Evolutionary conservation across 192 early-diverging fungal species (phyloP), one percentile per base, ranked within the genome.

Genomic region (Linderina pennispora): DNA sequence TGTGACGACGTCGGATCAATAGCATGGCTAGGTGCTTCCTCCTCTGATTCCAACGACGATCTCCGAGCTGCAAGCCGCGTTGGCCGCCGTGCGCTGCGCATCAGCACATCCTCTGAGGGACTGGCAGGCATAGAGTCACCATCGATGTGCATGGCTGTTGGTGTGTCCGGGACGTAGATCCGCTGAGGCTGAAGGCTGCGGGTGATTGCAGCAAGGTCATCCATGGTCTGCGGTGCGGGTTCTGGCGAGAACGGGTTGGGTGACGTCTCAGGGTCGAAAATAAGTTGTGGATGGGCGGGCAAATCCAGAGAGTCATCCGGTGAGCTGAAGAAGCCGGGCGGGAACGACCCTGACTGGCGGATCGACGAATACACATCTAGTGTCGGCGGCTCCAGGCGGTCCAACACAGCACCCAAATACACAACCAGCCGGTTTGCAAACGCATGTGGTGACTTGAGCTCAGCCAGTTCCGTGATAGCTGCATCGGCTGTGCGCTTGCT

Each of bases 1-100:
- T 50, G 62, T n/a, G 64, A 59, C n/a, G 64, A 56, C 3, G 64
- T 59, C 52, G 51, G 55, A 26, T 66, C 64, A 7, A 59, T n/a
- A n/a, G n/a, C n/a, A n/a, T n/a, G n/a, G n/a, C n/a, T n/a, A n/a
- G n/a, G n/a, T n/a, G n/a, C n/a, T n/a, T n/a, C n/a, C n/a, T n/a
- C n/a, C n/a, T n/a, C n/a, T n/a, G n/a, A n/a, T n/a, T n/a, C n/a
- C n/a, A n/a, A n/a, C n/a, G n/a, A n/a, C n/a, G n/a, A n/a, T n/a
- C n/a, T n/a, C n/a, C n/a, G n/a, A n/a, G n/a, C n/a, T n/a, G n/a
- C n/a, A n/a, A n/a, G n/a, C n/a, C n/a, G n/a, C n/a, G n/a, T n/a
- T n/a, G n/a, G n/a, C n/a, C n/a, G n/a, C n/a, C n/a, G n/a, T n/a
- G n/a, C n/a, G n/a, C n/a, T n/a, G n/a, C n/a, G 46, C 14, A 22